Base-by-base conservation (phyloP, 257 asterid species). In the Euphrasia confusa region DNA sequence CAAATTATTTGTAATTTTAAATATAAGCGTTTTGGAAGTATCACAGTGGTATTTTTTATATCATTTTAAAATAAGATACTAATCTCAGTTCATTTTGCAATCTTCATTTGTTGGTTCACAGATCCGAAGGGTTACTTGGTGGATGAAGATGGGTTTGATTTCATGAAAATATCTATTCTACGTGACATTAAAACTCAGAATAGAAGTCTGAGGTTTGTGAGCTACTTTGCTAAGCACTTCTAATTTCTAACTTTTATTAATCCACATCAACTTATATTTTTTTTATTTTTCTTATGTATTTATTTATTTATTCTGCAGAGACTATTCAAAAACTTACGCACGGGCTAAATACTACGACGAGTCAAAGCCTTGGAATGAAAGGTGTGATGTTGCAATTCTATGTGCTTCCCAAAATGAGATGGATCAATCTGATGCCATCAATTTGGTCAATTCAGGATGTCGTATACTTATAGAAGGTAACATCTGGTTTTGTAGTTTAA, bases 61-160 rank as follows among this genome's bases (percentile, higher is more conserved):
- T 53, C 32, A 53, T 53, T 53, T 7, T 53, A 53, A 9, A 14
- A 18, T 53, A 53, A 53, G 13, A 53, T 53, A 52, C 57, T 18
- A 7, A 7, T 52, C 57, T 17, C 32, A 5, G 28, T 53, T 68
- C 27, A 72, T 67, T 70, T 60, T 56, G 33, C 74, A 53, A 55
- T 70, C 54, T 63, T 63, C 44, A 49, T 63, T 60, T 63, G 63
- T 60, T 66, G 45, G 53, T 65, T 44, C 63, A 71, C 89, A 92
- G 99, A 92, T 78, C 82, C 96, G 12, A 92, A 81, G 74, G 99
- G 99, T 77, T 92, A 89, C 70, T 81, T 92, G 82, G 90, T 89
- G 78, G 99, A 92, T 63, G 99, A 92, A 71, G 99, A 92, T 60
- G 99, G 99, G 42, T 86, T 92, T 72, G 99, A 92, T 79, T 89